Base-by-base conservation (phyloP, 257 asterid species). In the Cordia subcordata region DNA sequence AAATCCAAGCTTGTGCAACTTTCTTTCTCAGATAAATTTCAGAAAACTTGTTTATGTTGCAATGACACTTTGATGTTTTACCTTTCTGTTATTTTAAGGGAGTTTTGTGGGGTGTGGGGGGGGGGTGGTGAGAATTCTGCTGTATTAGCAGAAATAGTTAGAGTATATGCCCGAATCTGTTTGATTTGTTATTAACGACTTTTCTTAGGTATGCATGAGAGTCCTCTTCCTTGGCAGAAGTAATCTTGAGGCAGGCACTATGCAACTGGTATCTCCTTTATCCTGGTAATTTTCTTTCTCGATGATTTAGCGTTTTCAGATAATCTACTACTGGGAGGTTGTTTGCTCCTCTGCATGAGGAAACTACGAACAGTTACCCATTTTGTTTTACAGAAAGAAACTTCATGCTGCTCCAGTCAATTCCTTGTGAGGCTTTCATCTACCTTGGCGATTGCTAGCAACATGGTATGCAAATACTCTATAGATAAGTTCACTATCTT, bases 391-490 rank as follows among this genome's bases (percentile, higher is more conserved):
- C 84, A 84, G 94, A 75, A 70, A 75, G 84, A 76, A 63, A 75
- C 75, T 68, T 72, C 79, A 9, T 70, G 72, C 63, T 61, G 68
- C 60, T 82, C 69, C 79, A 76, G 69, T 65, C 96, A 86, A 82
- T 92, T 88, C 69, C 67, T 68, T 51, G 85, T 83, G 57, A 81
- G 92, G 80, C 79, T 92, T 59, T 88, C 99, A 66, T 79, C 96
- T 60, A 66, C 74, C 57, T 49, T 88, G 62, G 75, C 87, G 14
- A 70, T 92, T 70, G 79, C 93, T 37, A 86, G 75, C 66, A 82
- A 84, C 86, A 88, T 84, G 96, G 98, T 91, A 80, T 52, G 77
- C 32, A 65, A 60, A 46, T 56, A 60, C 23, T 53, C 37, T 50
- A 61, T 9, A 44, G 38, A 49, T 47, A 10, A 19, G 16, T n/a